Evolutionary conservation across 768 basidiomycete species (phyloP), one percentile per base, ranked within the genome.

Genomic region (Naganishia randhawae): DNA sequence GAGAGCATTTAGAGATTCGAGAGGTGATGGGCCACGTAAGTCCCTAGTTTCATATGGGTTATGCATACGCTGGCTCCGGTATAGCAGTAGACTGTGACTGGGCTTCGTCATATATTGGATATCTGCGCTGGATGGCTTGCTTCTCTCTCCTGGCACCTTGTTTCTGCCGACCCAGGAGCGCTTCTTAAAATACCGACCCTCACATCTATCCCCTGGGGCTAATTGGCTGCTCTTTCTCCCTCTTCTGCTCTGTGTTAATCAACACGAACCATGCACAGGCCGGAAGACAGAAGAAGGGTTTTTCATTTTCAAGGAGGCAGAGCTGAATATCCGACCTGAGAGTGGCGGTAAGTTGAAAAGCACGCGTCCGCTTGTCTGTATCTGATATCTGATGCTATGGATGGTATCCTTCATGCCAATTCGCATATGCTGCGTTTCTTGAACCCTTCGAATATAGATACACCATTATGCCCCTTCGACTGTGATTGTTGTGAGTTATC

Each of bases 231-330:
- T 19, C 31, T 6, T 25, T 17, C 8, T 50, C 22, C 32, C 45
- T 35, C 42, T 16, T 41, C 6, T 51, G 1, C 9, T 35, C 3
- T 41, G 27, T 4, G 9, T 19, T 25, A 32, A 13, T 63, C 31
- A 1, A n/a, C 32, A 22, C n/a, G 19, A 48, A 48, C 25, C n/a
- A 7, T 3, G 3, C 11, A n/a, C 65, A 80, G 80, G 80, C 67
- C 70, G 76, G 27, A 76, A 74, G 54, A 80, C 80, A 3, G 78
- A 80, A 65, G 80, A 80, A 69, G 80, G 80, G 0, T 80, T 76
- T 69, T 66, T 76, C 67, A 80, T 80, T 48, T 80, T 75, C 69
- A 80, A 80, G 65, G 80, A 80, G 52, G 78, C 74, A 29, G 76
- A 79, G 53, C 71, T 80, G 35, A 61, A 71, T 41, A 80, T 80